A percentile compares a stretch with the other conserved stretches of the same genome.
Conservation (phyloP, 495 filamentous ascomycete genomes). For the Platismatia glauca region DNA sequence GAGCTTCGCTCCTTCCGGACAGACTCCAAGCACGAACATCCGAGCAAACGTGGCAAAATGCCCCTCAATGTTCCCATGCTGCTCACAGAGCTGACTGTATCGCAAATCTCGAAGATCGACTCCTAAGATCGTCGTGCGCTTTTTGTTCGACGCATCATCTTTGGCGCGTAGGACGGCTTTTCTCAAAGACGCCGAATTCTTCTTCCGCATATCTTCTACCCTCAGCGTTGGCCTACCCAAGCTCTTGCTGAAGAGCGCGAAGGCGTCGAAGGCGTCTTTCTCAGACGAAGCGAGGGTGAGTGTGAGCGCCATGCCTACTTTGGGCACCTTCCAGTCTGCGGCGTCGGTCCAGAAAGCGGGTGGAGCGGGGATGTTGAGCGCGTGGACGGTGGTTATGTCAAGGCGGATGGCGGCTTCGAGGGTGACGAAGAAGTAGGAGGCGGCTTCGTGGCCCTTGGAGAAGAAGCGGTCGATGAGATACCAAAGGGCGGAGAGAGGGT, state of each 20-base stretch:
- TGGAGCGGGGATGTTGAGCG: not conserved
- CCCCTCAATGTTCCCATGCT: not conserved
- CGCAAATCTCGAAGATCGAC: not conserved
- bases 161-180: not conserved
- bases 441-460: not conserved
- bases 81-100: not conserved
- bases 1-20: not conserved
- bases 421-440: not conserved
- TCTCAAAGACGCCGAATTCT: not conserved
- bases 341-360: not conserved
- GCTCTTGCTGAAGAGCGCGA: not conserved
- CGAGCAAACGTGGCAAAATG: not conserved
- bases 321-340: not conserved
- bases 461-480: not conserved
- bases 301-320: not conserved
- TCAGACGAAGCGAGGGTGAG: not conserved
- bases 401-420: not conserved
- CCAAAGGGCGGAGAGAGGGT: not conserved
- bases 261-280: not conserved
- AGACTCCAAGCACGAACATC: not conserved
- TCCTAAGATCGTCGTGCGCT: not conserved
- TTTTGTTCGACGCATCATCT: not conserved
- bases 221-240: not conserved
- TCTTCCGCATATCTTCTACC: not conserved
- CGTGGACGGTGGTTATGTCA: not conserved